Base-by-base conservation (phyloP, 1,139 yeast genomes). In the Pichia sp. region DNA sequence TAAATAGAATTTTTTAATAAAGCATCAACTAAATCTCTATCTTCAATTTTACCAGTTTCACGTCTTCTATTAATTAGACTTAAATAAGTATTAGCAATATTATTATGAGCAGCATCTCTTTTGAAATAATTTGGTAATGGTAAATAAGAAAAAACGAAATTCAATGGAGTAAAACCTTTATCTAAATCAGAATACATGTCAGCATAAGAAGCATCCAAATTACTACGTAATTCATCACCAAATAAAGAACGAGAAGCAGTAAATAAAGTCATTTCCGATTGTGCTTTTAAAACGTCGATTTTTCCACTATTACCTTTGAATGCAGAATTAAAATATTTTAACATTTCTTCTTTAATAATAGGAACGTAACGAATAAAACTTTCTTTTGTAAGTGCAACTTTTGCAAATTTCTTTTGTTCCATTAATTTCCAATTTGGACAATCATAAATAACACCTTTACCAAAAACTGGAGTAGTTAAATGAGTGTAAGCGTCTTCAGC, bases 321-420 rank as follows among this genome's bases (percentile, higher is more conserved):
- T 19, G 49, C 49, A 5, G 31, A 24, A 11, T 67, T 64, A 62
- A 91, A 76, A 63, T 85, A 91, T 50, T 72, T 69, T 47, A 71
- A 59, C 33, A 85, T 73, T 64, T 91, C 98, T 50, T 80, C 82
- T 57, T 77, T 76, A 55, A 91, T 87, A 63, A 81, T 70, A 41
- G 98, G 98, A 38, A 93, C 97, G 59, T 91, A 89, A 23, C 70
- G 65, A 55, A 76, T 75, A 69, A 91, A 93, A 3, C 95, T 79
- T 37, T 87, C 96, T 50, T 76, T 76, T 31, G 96, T 83, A 53
- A 91, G 74, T 16, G 96, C 95, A 46, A 77, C 74, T 67, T 91
- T 91, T 50, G 93, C 95, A 59, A 91, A 91, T 70, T 88, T 91
- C 78, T 93, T 91, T 65, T 91, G 98, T 64, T 91, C 98, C 98